Percentiles rank a stretch among this genome's conserved stretches.
These are phyloP conservation scores for Triangularia verruculosa DNA, from an alignment of 2,329 filamentous ascomycete species.

Conservation along the genomic window DNA sequence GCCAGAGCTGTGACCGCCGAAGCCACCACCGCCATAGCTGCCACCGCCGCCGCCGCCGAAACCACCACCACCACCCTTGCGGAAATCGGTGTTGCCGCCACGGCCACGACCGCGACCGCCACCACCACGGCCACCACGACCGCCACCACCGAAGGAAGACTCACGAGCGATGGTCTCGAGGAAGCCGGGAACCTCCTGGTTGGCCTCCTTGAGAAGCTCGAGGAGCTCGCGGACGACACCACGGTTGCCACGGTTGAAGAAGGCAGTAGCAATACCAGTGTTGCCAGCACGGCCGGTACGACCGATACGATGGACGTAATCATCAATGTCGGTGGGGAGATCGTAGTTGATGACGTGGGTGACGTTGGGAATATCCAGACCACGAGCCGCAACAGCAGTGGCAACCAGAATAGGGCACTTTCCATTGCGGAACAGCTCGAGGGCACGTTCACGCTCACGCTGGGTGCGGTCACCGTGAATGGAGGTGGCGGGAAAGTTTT, in stretches of 20 bases:
- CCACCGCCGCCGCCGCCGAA: constrained; percentile 45
- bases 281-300: constrained; percentile 99
- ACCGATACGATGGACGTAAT: constrained; percentile 98
- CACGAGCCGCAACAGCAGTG: constrained; percentile 88
- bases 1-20: constrained; percentile 41
- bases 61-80: constrained; percentile 67
- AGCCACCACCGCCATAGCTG: constrained; percentile 46
- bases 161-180: constrained; percentile 97
- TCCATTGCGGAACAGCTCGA: constrained; percentile 95
- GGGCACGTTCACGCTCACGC: constrained; percentile 94
- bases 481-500: constrained; percentile 95
- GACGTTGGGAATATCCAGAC: constrained; percentile 93
- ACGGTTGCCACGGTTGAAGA: constrained; percentile 99
- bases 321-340: constrained; percentile 96
- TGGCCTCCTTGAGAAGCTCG: constrained; percentile 97
- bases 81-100: constrained; percentile 80
- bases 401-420: constrained; percentile 96
- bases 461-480: constrained; percentile 99
- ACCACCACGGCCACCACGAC: constrained; percentile 61
- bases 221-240: constrained; percentile 95
- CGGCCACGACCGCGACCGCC: constrained; percentile 71
- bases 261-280: constrained; percentile 95
- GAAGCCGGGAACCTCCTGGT: constrained; percentile 93
- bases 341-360: constrained; percentile 99
- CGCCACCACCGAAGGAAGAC: constrained; percentile 72